These are phyloP conservation scores for Aplosporella prunicola DNA, from an alignment of 2,329 filamentous ascomycete genomes.

Conservation along the genomic window DNA sequence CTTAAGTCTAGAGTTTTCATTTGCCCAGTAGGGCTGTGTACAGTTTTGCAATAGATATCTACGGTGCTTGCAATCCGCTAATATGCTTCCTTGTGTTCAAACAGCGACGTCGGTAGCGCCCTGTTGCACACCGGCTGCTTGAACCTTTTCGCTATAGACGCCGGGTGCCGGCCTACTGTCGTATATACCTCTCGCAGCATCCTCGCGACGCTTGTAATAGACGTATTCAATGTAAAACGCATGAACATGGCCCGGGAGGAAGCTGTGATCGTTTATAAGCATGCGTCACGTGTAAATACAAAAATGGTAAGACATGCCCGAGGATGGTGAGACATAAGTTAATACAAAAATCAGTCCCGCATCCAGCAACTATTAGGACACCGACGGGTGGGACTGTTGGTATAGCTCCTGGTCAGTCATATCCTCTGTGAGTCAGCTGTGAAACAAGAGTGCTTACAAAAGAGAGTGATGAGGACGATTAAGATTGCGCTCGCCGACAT, in stretches of 20 bases:
- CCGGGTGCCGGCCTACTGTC: conserved; percentile 51
- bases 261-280: conserved; percentile 33
- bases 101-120: no score
- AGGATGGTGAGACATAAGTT: conserved; percentile 40
- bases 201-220: conserved; percentile 66
- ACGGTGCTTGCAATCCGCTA: no score
- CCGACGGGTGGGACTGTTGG: conserved; percentile 39
- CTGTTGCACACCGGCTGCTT: no score
- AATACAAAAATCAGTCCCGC: conserved; percentile 39
- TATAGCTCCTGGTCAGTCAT: conserved; percentile 1
- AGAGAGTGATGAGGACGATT: conserved; percentile 37
- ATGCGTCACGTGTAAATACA: background rate
- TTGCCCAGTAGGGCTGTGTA: no score
- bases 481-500: conserved; percentile 31
- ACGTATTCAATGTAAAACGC: conserved; percentile 77
- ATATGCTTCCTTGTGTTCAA: no score
- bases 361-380: conserved; percentile 41
- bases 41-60: no score
- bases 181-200: conserved; percentile 48
- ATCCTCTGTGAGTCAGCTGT: background rate
- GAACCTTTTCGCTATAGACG: conserved; percentile 63
- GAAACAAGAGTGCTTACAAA: conserved; percentile 24
- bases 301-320: conserved; percentile 20
- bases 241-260: conserved; percentile 66
- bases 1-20: no score